phyloP scores from a whole-genome alignment of 352 stramenopile species.

The Phytophthora meadii region DNA sequence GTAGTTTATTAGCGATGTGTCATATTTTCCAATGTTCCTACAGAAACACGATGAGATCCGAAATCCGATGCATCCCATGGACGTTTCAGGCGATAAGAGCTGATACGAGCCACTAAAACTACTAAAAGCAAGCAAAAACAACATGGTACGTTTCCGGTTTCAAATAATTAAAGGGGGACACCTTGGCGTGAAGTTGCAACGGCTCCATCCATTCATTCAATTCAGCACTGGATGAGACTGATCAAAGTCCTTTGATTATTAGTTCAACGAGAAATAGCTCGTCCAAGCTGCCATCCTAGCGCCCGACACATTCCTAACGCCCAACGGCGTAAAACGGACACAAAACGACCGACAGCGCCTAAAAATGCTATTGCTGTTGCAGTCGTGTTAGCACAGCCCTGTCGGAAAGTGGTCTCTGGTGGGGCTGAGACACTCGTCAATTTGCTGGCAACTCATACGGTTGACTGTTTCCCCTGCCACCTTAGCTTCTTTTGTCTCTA shows the following conservation, averaged over 20 bases:
- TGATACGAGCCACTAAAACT: slow-evolving; percentile 9
- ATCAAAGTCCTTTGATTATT: background rate
- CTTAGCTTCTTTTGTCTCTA: background rate
- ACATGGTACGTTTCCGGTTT: slow-evolving; percentile 1
- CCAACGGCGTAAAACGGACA: slow-evolving; percentile 36
- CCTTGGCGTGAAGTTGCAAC: slow-evolving; percentile 6
- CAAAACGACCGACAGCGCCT: slow-evolving; percentile 22
- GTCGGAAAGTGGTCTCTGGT: background rate
- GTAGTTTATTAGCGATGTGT: too few species aligned
- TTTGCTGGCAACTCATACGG: slow-evolving; percentile 10
- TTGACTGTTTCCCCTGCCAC: slow-evolving; percentile 10
- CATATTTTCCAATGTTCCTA: too few species aligned
- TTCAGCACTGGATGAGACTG: slow-evolving; percentile 6
- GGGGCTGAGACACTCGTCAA: slow-evolving; percentile 29
- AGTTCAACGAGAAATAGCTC: background rate
- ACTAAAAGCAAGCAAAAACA: too few species aligned
- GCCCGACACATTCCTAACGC: too few species aligned
- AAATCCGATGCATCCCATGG: background rate
- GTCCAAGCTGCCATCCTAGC: too few species aligned
- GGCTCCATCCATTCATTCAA: background rate
- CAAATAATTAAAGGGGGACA: slow-evolving; percentile 27
- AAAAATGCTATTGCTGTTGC: background rate
- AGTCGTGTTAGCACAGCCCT: slow-evolving; percentile 15
- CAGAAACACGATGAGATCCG: background rate
- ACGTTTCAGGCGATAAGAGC: slow-evolving; percentile 7